A percentile compares a stretch with the other conserved stretches of the same genome.
phyloP scores from a whole-genome alignment of 345 rosid genomes.

The Aegle marmelos region DNA sequence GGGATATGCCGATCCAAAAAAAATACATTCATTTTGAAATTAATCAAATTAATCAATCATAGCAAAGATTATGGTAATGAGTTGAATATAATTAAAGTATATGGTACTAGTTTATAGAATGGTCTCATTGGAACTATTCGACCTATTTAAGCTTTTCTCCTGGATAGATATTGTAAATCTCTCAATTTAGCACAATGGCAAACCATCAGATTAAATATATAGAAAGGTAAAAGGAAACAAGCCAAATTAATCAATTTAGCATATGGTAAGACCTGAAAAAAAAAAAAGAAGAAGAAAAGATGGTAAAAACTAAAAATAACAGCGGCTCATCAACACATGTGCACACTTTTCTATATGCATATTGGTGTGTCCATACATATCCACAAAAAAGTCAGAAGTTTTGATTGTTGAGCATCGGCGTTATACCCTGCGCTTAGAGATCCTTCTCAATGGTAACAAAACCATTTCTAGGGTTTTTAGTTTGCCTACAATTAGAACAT shows the following conservation, averaged over 20 bases:
- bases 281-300: no score
- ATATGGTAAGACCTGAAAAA: neutral
- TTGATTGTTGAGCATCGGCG: constrained; percentile 92
- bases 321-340: neutral
- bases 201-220: neutral
- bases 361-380: neutral
- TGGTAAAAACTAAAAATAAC: neutral
- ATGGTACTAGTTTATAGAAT: no score
- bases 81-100: no score
- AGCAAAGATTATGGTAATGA: no score
- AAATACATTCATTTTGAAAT: no score
- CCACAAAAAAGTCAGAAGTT: constrained; percentile 11
- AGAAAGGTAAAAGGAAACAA: neutral
- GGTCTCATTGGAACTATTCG: no score
- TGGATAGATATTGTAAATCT: neutral
- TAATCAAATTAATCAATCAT: no score
- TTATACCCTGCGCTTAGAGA: constrained; percentile 57
- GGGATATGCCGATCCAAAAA: no score
- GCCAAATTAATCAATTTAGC: neutral
- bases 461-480: constrained; percentile 82
- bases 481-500: constrained; percentile 49
- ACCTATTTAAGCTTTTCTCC: no score
- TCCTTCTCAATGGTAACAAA: constrained; percentile 89
- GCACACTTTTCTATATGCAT: neutral
- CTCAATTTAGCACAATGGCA: neutral